phyloP scores from a whole-genome alignment of 1,284 basidiomycete genomes.

The Anthracocystis walkeri region DNA sequence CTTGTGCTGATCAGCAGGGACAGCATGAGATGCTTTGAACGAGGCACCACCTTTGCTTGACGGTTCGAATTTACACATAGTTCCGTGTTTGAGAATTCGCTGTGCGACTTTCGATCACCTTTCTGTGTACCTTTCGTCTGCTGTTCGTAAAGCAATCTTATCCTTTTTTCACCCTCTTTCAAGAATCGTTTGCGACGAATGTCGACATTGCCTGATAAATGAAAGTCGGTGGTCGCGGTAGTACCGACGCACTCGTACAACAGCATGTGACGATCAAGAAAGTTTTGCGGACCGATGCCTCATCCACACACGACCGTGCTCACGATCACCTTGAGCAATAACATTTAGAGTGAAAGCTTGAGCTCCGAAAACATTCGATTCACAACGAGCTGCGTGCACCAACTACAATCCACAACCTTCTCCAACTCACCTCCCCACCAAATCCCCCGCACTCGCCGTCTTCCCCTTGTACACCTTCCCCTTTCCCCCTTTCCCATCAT shows the following conservation, averaged over 20 bases:
- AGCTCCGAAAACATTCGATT: too few relatives aligned
- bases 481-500: constrained; percentile 13
- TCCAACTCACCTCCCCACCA: constrained; percentile 7
- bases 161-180: not conserved
- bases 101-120: too few relatives aligned
- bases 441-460: constrained; percentile 24
- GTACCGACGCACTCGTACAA: too few relatives aligned
- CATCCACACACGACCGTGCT: too few relatives aligned
- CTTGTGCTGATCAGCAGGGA: constrained; percentile 15
- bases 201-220: not conserved
- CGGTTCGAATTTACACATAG: not conserved
- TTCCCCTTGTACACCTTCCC: constrained; percentile 33
- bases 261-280: too few relatives aligned
- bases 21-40: not conserved
- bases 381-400: too few relatives aligned
- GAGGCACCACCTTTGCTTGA: too few relatives aligned
- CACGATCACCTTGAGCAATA: too few relatives aligned
- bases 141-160: not conserved
- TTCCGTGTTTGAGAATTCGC: too few relatives aligned
- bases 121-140: not conserved
- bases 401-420: not conserved
- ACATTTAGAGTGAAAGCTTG: too few relatives aligned
- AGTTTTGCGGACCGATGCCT: too few relatives aligned
- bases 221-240: too few relatives aligned
- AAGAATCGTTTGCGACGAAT: not conserved